Evolutionary conservation across 2,329 filamentous ascomycete genomes (phyloP).

Genomic region (Colletotrichum coccodes): DNA sequence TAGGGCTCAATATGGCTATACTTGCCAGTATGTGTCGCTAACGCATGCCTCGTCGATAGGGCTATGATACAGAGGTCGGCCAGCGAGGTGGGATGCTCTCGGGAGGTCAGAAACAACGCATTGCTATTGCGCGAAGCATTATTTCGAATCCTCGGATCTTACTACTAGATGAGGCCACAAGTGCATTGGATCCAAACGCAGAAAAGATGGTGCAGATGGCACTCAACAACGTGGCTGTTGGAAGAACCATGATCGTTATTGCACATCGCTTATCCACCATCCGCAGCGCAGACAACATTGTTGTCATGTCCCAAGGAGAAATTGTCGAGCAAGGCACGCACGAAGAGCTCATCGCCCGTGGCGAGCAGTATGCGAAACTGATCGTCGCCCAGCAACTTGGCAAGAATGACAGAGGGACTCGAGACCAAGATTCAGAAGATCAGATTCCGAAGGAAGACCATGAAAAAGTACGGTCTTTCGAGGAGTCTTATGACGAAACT

Average conservation of each 20-base stretch:
- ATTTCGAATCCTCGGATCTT: slow-evolving; percentile 71
- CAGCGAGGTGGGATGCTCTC: slow-evolving; percentile 73
- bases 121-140: slow-evolving; percentile 75
- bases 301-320: slow-evolving; percentile 69
- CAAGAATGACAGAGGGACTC: slow-evolving; percentile 45
- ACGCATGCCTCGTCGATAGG: too few species aligned
- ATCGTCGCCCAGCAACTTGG: slow-evolving; percentile 59
- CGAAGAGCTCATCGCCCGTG: slow-evolving; percentile 59
- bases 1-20: neutral
- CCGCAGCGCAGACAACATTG: slow-evolving; percentile 71
- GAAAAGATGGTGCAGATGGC: slow-evolving; percentile 64
- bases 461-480: too few species aligned
- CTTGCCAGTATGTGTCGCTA: too few species aligned
- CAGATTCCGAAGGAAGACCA: too few species aligned
- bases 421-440: too few species aligned
- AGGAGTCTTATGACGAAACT: too few species aligned
- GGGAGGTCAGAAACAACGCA: slow-evolving; percentile 74
- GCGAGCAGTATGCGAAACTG: slow-evolving; percentile 60
- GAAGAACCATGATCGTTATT: slow-evolving; percentile 72
- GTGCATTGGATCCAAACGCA: slow-evolving; percentile 59
- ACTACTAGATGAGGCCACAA: slow-evolving; percentile 76
- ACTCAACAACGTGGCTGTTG: slow-evolving; percentile 64
- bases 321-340: slow-evolving; percentile 73
- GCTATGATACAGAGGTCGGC: slow-evolving; percentile 67
- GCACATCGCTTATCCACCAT: slow-evolving; percentile 71